Conservation (phyloP, 2,329 filamentous ascomycete genomes). For the Orbilia quercus region DNA sequence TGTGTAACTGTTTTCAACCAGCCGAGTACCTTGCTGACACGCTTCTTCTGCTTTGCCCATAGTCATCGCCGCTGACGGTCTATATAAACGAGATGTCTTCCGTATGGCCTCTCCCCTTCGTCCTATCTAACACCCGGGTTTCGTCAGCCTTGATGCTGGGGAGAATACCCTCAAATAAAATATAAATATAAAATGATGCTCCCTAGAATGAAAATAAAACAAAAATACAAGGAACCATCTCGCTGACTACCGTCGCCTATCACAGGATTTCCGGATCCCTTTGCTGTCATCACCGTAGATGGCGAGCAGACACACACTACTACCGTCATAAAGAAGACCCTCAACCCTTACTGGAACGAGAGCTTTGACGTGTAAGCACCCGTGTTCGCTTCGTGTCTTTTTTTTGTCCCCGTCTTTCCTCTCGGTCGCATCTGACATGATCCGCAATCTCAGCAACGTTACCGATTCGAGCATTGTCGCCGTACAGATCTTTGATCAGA, state of each 20-base stretch:
- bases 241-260: conserved; percentile 30
- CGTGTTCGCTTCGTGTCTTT: not conserved
- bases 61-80: conserved; percentile 98
- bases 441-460: conserved; percentile 73
- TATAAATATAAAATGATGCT: no score
- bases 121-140: conserved; percentile 19
- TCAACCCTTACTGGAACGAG: conserved; percentile 99
- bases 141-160: not conserved
- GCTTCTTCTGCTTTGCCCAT: conserved; percentile 58
- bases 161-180: no score
- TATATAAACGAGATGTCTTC: conserved; percentile 99
- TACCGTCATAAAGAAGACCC: conserved; percentile 92
- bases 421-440: conserved; percentile 57
- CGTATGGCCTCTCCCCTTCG: conserved; percentile 72
- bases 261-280: conserved; percentile 94
- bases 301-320: conserved; percentile 99
- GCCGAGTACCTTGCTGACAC: conserved; percentile 15
- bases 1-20: conserved; percentile 14
- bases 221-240: conserved; percentile 15
- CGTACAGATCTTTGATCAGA: conserved; percentile 98
- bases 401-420: not conserved
- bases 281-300: conserved; percentile 95
- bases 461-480: conserved; percentile 96
- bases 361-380: conserved; percentile 89
- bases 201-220: no score